Evolutionary conservation across 2,329 filamentous ascomycete genomes (phyloP).

Genomic region (Dothideomycetes sp.): DNA sequence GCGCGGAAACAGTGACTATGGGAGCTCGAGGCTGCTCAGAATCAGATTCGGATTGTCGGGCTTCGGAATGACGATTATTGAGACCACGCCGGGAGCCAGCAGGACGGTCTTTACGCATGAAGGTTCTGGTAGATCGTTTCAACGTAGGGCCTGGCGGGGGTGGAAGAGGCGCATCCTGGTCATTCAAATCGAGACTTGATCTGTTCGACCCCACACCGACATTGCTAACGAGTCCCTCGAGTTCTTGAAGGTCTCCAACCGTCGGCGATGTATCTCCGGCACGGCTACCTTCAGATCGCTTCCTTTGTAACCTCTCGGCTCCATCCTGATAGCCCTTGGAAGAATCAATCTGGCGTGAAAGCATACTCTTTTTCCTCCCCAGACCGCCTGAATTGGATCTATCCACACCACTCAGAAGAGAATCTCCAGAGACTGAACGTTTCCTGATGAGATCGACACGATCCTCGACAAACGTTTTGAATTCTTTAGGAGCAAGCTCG

Average conservation of each 20-base stretch:
- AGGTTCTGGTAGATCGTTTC: conserved; percentile 77
- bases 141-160: conserved; percentile 68
- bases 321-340: conserved; percentile 71
- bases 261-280: conserved; percentile 35
- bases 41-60: conserved; percentile 38
- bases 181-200: conserved; percentile 31
- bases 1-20: conserved; percentile 31
- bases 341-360: conserved; percentile 82
- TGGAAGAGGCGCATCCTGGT: conserved; percentile 77
- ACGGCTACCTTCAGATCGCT: conserved; percentile 46
- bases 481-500: conserved; percentile 88
- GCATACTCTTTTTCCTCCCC: conserved; percentile 86
- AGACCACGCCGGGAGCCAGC: conserved; percentile 65
- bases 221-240: conserved; percentile 78
- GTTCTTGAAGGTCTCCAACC: conserved; percentile 48
- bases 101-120: conserved; percentile 32
- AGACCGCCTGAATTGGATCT: conserved; percentile 50
- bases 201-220: conserved; percentile 48
- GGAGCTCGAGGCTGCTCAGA: conserved; percentile 32
- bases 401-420: conserved; percentile 51
- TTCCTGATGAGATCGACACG: conserved; percentile 83
- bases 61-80: conserved; percentile 53
- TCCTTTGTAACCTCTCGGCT: conserved; percentile 66
- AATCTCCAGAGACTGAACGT: conserved; percentile 60
- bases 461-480: conserved; percentile 92